These are phyloP conservation scores for Barnettozyma sucrosica DNA, from an alignment of 805 yeast genomes.

Conservation along the genomic window DNA sequence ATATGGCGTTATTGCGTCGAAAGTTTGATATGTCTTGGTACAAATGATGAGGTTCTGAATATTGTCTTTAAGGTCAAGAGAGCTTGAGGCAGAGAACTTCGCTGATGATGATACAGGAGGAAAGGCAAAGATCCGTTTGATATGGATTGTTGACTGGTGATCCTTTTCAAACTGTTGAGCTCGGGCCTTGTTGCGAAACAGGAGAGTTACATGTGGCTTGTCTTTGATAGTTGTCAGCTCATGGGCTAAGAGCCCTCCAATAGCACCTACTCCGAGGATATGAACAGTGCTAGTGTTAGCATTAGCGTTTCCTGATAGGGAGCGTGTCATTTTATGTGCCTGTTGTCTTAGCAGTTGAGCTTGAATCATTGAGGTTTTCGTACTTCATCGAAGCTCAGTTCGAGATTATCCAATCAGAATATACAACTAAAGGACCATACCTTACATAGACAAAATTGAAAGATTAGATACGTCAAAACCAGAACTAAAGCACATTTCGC, in stretches of 20 bases:
- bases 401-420: no score
- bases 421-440: no score
- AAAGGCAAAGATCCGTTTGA: conserved; percentile 20
- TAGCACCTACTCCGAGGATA: conserved; percentile 25
- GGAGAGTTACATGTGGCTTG: conserved; percentile 16
- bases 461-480: no score
- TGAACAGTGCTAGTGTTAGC: conserved; percentile 9
- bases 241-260: conserved; percentile 24
- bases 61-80: conserved; percentile 15
- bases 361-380: not conserved
- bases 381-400: no score
- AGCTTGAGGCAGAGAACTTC: conserved; percentile 13
- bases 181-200: conserved; percentile 20
- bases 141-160: conserved; percentile 13
- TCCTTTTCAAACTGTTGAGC: conserved; percentile 14
- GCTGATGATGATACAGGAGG: conserved; percentile 9
- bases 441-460: no score
- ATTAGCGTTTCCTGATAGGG: not conserved
- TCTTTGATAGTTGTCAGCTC: conserved; percentile 19
- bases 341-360: not conserved
- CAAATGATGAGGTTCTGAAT: conserved; percentile 63
- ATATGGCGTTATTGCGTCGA: conserved; percentile 53
- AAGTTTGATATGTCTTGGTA: conserved; percentile 76
- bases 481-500: no score
- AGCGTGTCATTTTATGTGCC: not conserved